Percentiles rank a stretch among this genome's conserved stretches.
phyloP scores from a whole-genome alignment of 2,329 filamentous ascomycete genomes.

The Leptographium procerum region DNA sequence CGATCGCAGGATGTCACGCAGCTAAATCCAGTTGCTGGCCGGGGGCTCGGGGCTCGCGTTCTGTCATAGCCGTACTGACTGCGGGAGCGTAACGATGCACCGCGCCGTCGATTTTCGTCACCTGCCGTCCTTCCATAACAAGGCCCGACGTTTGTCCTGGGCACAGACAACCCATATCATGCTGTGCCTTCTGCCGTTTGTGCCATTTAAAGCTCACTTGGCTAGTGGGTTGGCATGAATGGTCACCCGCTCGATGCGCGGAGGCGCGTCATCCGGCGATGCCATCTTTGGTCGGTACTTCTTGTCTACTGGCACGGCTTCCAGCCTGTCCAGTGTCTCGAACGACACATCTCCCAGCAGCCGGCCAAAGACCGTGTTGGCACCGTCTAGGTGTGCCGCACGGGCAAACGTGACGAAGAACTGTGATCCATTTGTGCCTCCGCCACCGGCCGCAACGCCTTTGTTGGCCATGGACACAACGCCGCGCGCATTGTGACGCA shows the following conservation, averaged over 20 bases:
- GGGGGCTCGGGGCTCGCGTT: neutral
- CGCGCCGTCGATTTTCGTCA: no score
- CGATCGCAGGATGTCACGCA: neutral
- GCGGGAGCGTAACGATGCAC: neutral
- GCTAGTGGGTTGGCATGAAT: conserved; percentile 75
- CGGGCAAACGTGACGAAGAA: conserved; percentile 74
- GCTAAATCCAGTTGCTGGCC: neutral
- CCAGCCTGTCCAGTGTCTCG: conserved; percentile 58
- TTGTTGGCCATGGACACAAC: conserved; percentile 72
- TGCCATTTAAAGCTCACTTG: conserved; percentile 18
- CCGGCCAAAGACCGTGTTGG: conserved; percentile 76
- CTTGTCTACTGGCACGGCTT: conserved; percentile 62
- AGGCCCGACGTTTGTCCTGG: neutral
- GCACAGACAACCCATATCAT: neutral
- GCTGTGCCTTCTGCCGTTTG: neutral
- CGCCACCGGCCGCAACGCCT: conserved; percentile 25
- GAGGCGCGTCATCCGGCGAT: neutral
- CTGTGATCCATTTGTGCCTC: conserved; percentile 59
- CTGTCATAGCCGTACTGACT: neutral
- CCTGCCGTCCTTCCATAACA: neutral
- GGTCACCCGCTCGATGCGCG: conserved; percentile 54
- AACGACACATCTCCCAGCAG: conserved; percentile 54
- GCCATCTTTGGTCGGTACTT: conserved; percentile 57
- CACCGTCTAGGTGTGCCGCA: conserved; percentile 68
- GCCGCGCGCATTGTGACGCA: conserved; percentile 58